Percentiles rank a stretch among this genome's conserved stretches.
These are phyloP conservation scores for Ceratocystis ficicola DNA, from an alignment of 2,329 filamentous ascomycete genomes.

Conservation along the genomic window DNA sequence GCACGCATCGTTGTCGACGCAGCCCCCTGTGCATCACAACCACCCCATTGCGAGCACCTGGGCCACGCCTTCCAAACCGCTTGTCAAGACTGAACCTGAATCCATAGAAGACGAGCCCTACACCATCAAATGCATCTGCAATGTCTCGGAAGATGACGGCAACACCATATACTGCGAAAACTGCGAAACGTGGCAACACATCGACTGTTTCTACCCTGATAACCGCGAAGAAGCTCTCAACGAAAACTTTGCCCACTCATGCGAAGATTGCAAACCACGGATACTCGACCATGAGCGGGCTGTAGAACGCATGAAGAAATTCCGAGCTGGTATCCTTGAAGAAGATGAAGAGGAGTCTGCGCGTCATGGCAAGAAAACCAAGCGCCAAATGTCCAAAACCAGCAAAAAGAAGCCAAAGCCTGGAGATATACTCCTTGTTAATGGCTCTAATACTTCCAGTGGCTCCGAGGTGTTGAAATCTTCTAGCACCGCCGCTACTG, in stretches of 20 bases:
- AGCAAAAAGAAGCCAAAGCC: constrained; percentile 84
- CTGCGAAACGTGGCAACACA: constrained; percentile 97
- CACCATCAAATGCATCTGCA: constrained; percentile 96
- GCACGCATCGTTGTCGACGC: constrained; percentile 41
- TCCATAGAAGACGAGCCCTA: constrained; percentile 62
- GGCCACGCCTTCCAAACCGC: constrained; percentile 31
- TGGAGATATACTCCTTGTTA: constrained; percentile 47
- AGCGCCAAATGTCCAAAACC: constrained; percentile 64
- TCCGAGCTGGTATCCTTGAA: constrained; percentile 43
- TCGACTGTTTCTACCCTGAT: constrained; percentile 80
- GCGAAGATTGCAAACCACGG: constrained; percentile 75
- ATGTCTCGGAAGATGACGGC: constrained; percentile 87
- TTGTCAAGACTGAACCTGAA: constrained; percentile 23
- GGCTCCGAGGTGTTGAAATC: background rate
- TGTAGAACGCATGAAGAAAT: constrained; percentile 43
- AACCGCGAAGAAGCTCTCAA: constrained; percentile 60
- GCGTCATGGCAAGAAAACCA: constrained; percentile 54
- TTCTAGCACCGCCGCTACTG: background rate
- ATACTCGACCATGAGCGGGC: constrained; percentile 62
- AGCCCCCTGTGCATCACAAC: constrained; percentile 45
- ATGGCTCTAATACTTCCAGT: constrained; percentile 28
- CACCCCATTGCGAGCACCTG: constrained; percentile 33
- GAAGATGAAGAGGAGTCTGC: constrained; percentile 35
- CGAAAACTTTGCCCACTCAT: constrained; percentile 67
- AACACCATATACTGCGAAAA: constrained; percentile 93